phyloP scores from a whole-genome alignment of 2,329 filamentous ascomycete genomes.

The Alternaria brassicicola region DNA sequence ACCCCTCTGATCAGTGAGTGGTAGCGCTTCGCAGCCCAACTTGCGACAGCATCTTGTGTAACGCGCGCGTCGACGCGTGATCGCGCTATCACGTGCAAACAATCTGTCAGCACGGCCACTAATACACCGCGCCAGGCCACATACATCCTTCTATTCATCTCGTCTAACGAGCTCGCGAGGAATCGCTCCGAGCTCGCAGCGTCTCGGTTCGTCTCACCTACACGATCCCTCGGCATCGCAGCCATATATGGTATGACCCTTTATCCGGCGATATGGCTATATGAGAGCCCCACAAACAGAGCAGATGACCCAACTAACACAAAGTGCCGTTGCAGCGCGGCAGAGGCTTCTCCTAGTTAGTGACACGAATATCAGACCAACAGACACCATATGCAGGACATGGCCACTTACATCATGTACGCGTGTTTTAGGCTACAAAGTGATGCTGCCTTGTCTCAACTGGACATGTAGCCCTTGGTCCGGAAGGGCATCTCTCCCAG shows the following conservation, averaged over 20 bases:
- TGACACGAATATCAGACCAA: accelerated
- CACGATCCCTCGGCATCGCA: neutral
- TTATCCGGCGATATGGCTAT: neutral
- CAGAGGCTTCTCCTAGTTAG: neutral
- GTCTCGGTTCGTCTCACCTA: neutral
- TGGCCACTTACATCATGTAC: neutral
- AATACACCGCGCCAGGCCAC: neutral
- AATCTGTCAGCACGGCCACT: neutral
- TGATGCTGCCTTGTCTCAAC: neutral
- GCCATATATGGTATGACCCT: neutral
- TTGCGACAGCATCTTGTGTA: neutral
- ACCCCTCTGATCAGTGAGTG: neutral
- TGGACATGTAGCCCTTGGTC: neutral
- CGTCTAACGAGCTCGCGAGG: neutral
- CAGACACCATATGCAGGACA: neutral
- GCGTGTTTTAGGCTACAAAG: neutral
- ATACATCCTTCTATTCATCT: accelerated
- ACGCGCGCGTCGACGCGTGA: neutral
- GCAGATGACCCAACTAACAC: too few relatives aligned
- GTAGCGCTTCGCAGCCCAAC: neutral
- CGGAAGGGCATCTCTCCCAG: neutral
- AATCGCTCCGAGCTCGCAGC: neutral
- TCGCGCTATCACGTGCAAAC: neutral
- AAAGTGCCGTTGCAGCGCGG: neutral
- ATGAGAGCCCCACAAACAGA: neutral